These are phyloP conservation scores for Phyllosticta ampelicida DNA, from an alignment of 2,329 filamentous ascomycete genomes.

Conservation along the genomic window DNA sequence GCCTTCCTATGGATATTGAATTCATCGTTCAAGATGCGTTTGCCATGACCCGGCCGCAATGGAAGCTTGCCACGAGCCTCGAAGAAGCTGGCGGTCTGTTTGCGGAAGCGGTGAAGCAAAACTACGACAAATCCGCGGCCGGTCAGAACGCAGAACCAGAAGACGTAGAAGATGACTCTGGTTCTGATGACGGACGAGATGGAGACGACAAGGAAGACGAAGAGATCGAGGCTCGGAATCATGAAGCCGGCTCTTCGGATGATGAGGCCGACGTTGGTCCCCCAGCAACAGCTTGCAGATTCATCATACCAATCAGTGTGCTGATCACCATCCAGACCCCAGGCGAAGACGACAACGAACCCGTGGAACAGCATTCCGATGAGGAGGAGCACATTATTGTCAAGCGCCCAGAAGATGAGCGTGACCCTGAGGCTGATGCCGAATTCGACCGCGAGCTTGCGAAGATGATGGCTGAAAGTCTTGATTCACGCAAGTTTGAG, in stretches of 20 bases:
- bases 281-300: not conserved
- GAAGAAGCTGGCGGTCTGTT: slow-evolving; percentile 79
- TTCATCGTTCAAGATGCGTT: slow-evolving; percentile 93
- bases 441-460: slow-evolving; percentile 97
- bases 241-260: slow-evolving; percentile 19
- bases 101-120: slow-evolving; percentile 76
- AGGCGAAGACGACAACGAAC: slow-evolving; percentile 32
- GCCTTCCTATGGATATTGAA: slow-evolving; percentile 91
- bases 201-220: slow-evolving; percentile 46
- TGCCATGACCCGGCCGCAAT: slow-evolving; percentile 74
- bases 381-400: slow-evolving; percentile 81
- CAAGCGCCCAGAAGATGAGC: slow-evolving; percentile 76
- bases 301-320: slow-evolving; percentile 5
- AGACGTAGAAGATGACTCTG: slow-evolving; percentile 53
- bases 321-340: slow-evolving; percentile 21
- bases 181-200: slow-evolving; percentile 58
- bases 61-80: slow-evolving; percentile 72
- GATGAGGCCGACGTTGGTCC: slow-evolving; percentile 47
- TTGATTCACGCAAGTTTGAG: slow-evolving; percentile 92
- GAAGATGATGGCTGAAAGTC: slow-evolving; percentile 95
- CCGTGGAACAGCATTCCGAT: slow-evolving; percentile 41
- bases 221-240: slow-evolving; percentile 12
- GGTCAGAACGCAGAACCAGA: slow-evolving; percentile 62
- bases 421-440: slow-evolving; percentile 87
- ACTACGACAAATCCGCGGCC: slow-evolving; percentile 68